These are phyloP conservation scores for Escovopsis sp. DNA, from an alignment of 2,329 filamentous ascomycete species.

Conservation along the genomic window DNA sequence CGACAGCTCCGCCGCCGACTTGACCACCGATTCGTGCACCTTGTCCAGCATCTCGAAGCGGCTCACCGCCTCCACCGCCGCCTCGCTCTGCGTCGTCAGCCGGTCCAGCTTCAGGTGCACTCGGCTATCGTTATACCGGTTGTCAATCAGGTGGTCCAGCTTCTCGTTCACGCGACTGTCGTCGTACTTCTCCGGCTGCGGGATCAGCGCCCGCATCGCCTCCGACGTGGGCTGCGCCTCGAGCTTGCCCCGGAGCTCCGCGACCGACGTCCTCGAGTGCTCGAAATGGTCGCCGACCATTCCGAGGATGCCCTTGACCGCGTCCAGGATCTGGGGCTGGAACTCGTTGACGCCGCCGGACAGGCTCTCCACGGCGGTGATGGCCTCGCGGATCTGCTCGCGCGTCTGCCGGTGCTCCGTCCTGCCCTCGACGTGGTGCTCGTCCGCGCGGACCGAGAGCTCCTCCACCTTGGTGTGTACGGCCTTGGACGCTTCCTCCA, in stretches of 20 bases:
- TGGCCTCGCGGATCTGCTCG: constrained; percentile 61
- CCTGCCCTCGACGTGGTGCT: constrained; percentile 57
- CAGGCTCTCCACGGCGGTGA: constrained; percentile 57
- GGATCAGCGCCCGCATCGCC: constrained; percentile 33
- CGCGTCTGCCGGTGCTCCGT: constrained; percentile 70
- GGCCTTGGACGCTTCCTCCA: constrained; percentile 74
- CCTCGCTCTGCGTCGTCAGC: constrained; percentile 47
- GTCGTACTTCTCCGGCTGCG: constrained; percentile 47
- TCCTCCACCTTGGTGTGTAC: constrained; percentile 75
- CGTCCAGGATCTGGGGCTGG: constrained; percentile 76
- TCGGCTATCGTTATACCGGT: constrained; percentile 41
- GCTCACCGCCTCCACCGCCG: constrained; percentile 51
- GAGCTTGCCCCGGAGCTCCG: constrained; percentile 41
- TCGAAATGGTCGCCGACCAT: constrained; percentile 80
- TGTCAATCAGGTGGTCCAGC: constrained; percentile 18
- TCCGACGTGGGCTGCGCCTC: constrained; percentile 43
- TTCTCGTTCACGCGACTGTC: constrained; percentile 15
- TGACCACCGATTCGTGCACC: constrained; percentile 75
- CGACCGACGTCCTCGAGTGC: constrained; percentile 56
- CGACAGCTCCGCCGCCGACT: constrained; percentile 70
- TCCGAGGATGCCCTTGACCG: constrained; percentile 70
- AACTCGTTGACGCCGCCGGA: constrained; percentile 68
- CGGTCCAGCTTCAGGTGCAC: constrained; percentile 25
- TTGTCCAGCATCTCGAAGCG: constrained; percentile 74
- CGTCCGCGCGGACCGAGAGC: constrained; percentile 59